Evolutionary conservation across 2,329 filamentous ascomycete genomes (phyloP), one percentile per base, ranked within the genome.

Genomic region (Macrophomina pseudophaseolina): DNA sequence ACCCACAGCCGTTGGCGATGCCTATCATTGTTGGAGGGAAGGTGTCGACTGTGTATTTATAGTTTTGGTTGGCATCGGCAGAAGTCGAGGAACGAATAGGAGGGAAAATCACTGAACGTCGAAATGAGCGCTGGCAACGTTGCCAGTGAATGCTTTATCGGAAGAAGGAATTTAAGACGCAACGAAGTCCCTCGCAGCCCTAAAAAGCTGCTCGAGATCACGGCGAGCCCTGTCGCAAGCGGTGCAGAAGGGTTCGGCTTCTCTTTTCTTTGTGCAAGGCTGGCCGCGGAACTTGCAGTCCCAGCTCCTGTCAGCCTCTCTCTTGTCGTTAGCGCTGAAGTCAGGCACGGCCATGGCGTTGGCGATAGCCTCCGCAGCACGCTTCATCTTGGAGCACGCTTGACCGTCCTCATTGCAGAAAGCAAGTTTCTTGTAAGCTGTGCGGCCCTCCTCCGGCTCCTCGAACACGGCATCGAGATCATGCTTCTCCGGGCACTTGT

Each of bases 371-470:
- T 78, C 76, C 53, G 78, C 78, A 18, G 78, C 78, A 69, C 80
- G 81, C 73, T 80, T 81, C 65, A 76, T 75, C 71, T 81, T 80
- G 73, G 74, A 79, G 79, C 83, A 85, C 30, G 76, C 69, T 70
- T 80, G 74, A 40, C 82, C 81, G 35, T 74, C 74, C 44, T 75
- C 72, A 68, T 76, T 69, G 72, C 82, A 83, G 70, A 75, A 76
- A 5, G 74, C 42, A 44, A 44, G 42, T 5, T 2, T 14, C 42
- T n/a, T 44, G 42, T 44, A 44, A 38, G 6, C 35, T 3, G 11
- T 12, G 11, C 7, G 35, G 11, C 42, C 42, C 5, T 14, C 11
- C 42, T 44, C 35, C 12, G 65, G 52, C 30, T 70, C 2, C 23
- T 23, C 23, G 23, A 23, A 23, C 23, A 23, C 23, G 23, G 23